Base-by-base conservation (phyloP, 2,329 filamentous ascomycete species). In the Aureobasidium sp. region DNA sequence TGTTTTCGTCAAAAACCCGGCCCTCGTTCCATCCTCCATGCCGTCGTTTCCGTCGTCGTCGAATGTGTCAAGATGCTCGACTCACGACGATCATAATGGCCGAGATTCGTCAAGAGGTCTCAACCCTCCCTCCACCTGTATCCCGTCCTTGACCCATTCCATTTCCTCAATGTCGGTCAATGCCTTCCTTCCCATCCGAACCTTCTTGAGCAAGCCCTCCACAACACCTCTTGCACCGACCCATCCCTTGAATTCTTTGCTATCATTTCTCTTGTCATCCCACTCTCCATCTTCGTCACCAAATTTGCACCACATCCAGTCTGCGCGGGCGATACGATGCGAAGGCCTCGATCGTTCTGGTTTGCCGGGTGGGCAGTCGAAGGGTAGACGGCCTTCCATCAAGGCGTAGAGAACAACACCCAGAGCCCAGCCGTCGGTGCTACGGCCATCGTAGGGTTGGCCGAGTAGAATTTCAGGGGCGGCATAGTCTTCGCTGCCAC, bases 381-480 rank as follows among this genome's bases (percentile, higher is more conserved):
- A 99, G 0, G 94, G 94, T 20, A 99, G 77, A 32, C 93, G 84
- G n/a, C 89, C 88, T 76, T 99, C 94, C 74, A 97, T 87, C 3
- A 97, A 83, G 1, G 94, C 91, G 72, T 97, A 99, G 0, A 97
- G 82, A 2, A 97, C 78, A 1, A 99, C 94, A 57, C 94, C 94
- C 0, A 97, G 81, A 0, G 93, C 95, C 94, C 94, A 99, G 10
- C 91, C 91, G 72, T 99, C 94, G 0, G 89, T 96, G 1, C 88
- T 85, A 41, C 91, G 89, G 36, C 94, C 94, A 72, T 97, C 92
- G 72, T 99, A 99, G 8, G 90, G 86, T 71, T 96, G 90, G 27
- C 93, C 93, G 80, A 99, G 90, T 60, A 99, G 87, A 50, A 99
- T 91, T 73, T 99, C 94, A 0, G 94, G 94, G 0, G 94, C 93